Conservation (phyloP, 129 eudicot genomes). For the Oenanthe sinensis region DNA sequence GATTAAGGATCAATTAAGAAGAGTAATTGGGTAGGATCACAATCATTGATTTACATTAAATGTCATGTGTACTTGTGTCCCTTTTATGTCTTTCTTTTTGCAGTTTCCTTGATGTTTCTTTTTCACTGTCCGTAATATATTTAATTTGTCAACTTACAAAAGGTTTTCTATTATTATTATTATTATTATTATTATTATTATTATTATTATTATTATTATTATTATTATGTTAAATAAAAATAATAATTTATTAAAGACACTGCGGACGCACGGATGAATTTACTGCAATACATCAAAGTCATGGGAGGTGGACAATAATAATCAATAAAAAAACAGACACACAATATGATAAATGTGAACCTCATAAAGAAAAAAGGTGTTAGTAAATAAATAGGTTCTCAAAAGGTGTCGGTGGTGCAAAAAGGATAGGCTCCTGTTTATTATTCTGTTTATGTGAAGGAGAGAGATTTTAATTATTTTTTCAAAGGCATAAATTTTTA, state of each 20-base stretch:
- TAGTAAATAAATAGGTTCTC: not conserved
- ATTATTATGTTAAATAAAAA: too few relatives aligned
- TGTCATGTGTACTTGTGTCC: conserved; percentile 2
- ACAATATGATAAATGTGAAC: not conserved
- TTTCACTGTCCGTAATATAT: too few relatives aligned
- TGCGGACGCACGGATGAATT: not conserved
- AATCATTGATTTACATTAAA: not conserved
- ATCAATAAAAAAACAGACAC: not conserved
- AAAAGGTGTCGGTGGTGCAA: conserved; percentile 5
- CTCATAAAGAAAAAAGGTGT: not conserved
- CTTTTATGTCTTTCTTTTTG: not conserved
- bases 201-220: too few relatives aligned
- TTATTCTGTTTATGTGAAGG: not conserved
- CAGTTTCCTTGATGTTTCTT: not conserved
- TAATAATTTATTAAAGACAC: too few relatives aligned
- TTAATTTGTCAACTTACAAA: too few relatives aligned
- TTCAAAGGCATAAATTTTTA: not conserved
- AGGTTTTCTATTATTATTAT: too few relatives aligned
- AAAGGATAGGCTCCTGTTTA: not conserved
- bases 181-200: too few relatives aligned
- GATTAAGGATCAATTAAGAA: not conserved
- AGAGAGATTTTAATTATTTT: not conserved
- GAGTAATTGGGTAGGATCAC: not conserved
- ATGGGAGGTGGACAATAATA: not conserved
- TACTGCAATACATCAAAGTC: not conserved